phyloP scores from a whole-genome alignment of 768 basidiomycete genomes.

The Pisolithus tinctorius region DNA sequence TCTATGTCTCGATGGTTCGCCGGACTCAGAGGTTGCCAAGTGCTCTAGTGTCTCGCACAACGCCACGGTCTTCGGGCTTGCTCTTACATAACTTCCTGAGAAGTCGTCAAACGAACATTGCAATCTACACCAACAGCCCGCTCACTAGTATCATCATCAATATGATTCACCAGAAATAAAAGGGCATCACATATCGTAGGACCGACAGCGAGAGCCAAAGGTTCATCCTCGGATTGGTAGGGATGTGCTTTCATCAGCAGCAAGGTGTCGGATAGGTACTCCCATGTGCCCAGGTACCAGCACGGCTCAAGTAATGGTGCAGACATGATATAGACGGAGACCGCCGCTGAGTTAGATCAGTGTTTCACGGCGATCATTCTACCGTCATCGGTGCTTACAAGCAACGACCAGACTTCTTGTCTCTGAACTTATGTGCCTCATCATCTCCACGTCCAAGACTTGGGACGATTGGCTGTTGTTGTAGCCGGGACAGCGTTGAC shows the following conservation, averaged over 20 bases:
- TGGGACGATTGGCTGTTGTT: slow-evolving; percentile 1
- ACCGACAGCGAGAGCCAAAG: slow-evolving; percentile 43
- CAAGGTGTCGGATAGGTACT: slow-evolving; percentile 44
- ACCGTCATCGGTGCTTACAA: slow-evolving; percentile 29
- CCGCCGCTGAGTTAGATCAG: slow-evolving; percentile 31
- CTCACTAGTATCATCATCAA: slow-evolving; percentile 23
- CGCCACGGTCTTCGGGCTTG: slow-evolving; percentile 42
- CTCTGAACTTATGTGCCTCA: slow-evolving; percentile 30
- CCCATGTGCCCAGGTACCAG: slow-evolving; percentile 35
- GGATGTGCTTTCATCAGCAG: slow-evolving; percentile 42
- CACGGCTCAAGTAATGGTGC: slow-evolving; percentile 29
- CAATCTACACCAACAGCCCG: neutral
- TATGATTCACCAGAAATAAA: slow-evolving; percentile 27
- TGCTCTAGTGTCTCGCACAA: slow-evolving; percentile 35
- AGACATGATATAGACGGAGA: slow-evolving; percentile 38
- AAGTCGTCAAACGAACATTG: slow-evolving; percentile 5
- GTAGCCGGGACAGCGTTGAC: slow-evolving; percentile 8
- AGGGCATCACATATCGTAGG: slow-evolving; percentile 48
- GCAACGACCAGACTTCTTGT: slow-evolving; percentile 31
- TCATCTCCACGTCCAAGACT: slow-evolving; percentile 24
- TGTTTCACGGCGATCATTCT: neutral
- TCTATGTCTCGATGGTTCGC: no score
- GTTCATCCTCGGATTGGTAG: slow-evolving; percentile 40
- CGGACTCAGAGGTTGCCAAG: slow-evolving; percentile 8
- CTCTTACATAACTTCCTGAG: slow-evolving; percentile 7